These are phyloP conservation scores for Pseudonitzschia multiseries DNA, from an alignment of 108 stramenopile species.

Conservation along the genomic window DNA sequence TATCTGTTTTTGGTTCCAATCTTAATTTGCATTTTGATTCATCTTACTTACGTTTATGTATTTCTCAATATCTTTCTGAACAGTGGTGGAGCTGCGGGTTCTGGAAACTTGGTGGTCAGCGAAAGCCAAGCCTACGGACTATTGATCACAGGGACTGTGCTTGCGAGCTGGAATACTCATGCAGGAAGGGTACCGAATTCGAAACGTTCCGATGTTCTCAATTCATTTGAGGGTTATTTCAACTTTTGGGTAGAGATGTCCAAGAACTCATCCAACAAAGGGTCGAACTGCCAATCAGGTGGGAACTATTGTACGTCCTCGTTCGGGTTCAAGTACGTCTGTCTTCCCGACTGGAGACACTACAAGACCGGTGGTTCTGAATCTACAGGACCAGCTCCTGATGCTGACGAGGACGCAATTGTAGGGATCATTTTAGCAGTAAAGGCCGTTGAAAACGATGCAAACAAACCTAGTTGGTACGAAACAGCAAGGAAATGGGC, in stretches of 20 bases:
- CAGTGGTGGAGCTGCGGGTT: slow-evolving; percentile 29
- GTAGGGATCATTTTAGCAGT: slow-evolving; percentile 38
- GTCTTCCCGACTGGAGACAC: slow-evolving; percentile 33
- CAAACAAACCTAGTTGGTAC: slow-evolving; percentile 27
- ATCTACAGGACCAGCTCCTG: slow-evolving; percentile 35
- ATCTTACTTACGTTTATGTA: neutral
- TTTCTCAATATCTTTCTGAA: neutral
- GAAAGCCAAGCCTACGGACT: slow-evolving; percentile 20
- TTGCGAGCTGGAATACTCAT: slow-evolving; percentile 26
- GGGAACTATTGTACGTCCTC: slow-evolving; percentile 5
- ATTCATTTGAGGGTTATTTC: slow-evolving; percentile 28
- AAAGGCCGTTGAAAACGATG: slow-evolving; percentile 29
- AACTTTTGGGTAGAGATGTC: slow-evolving; percentile 39
- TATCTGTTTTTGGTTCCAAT: neutral
- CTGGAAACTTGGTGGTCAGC: slow-evolving; percentile 18
- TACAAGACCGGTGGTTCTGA: slow-evolving; percentile 15
- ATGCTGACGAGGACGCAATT: slow-evolving; percentile 39
- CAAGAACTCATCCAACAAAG: slow-evolving; percentile 15
- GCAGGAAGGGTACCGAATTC: slow-evolving; percentile 19
- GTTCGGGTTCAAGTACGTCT: neutral
- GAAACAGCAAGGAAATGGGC: slow-evolving; percentile 35
- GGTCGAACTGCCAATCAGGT: neutral
- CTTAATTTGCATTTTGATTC: neutral
- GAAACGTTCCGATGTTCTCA: slow-evolving; percentile 14
- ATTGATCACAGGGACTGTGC: slow-evolving; percentile 25